Evolutionary conservation across 2,329 filamentous ascomycete species (phyloP).

Genomic region (Xylariaceae sp.): DNA sequence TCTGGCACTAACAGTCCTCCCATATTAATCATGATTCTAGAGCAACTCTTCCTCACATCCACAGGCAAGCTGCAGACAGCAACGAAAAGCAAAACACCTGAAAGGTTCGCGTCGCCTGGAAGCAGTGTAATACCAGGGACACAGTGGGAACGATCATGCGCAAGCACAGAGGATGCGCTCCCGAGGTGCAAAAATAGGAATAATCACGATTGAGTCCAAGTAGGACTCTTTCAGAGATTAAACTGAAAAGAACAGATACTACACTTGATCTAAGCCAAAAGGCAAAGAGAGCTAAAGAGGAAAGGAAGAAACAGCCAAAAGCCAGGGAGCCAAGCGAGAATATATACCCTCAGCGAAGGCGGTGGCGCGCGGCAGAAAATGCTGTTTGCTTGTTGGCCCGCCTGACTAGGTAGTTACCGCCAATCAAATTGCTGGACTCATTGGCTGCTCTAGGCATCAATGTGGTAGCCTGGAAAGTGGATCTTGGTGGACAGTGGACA

Average conservation of each 20-base stretch:
- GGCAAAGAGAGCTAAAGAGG: constrained; percentile 52
- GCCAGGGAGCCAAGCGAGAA: constrained; percentile 7
- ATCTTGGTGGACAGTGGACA: too few relatives aligned
- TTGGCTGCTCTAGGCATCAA: too few relatives aligned
- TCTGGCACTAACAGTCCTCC: too few relatives aligned
- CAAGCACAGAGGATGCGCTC: constrained; percentile 72
- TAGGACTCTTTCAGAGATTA: constrained; percentile 90
- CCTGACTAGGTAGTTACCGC: not conserved
- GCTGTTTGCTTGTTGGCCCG: not conserved
- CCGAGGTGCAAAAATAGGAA: constrained; percentile 74
- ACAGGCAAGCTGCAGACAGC: constrained; percentile 57
- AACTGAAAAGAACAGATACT: constrained; percentile 98
- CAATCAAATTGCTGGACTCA: not conserved
- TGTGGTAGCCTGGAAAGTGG: too few relatives aligned
- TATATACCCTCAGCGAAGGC: constrained; percentile 23
- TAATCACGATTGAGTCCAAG: constrained; percentile 77
- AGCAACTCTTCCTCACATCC: constrained; percentile 61
- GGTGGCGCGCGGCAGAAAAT: constrained; percentile 21
- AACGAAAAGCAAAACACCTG: constrained; percentile 68
- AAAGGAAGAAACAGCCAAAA: constrained; percentile 25
- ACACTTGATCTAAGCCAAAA: constrained; percentile 75
- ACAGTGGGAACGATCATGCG: constrained; percentile 70
- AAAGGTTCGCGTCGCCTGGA: constrained; percentile 70
- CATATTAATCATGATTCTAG: too few relatives aligned
- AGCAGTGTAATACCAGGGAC: constrained; percentile 79